Evolutionary conservation across 345 rosid genomes (phyloP).

Genomic region (Syzygium aqueum): DNA sequence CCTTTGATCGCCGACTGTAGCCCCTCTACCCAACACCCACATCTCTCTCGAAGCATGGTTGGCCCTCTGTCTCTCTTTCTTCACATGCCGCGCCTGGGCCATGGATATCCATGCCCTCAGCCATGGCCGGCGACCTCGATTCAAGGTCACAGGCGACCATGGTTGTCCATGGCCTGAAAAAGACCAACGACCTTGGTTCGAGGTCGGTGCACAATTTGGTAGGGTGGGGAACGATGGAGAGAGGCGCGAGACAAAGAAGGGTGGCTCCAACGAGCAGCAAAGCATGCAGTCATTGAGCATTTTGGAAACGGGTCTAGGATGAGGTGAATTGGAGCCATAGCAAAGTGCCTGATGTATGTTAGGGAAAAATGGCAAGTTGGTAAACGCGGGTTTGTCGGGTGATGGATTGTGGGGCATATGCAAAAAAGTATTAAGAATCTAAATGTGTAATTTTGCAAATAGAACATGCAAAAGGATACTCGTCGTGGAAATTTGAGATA

Average conservation of each 20-base stretch:
- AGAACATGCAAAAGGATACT: not conserved
- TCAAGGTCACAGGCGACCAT: not conserved
- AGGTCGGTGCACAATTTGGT: not conserved
- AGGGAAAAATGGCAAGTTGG: not conserved
- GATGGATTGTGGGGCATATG: not conserved
- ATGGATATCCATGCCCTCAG: not conserved
- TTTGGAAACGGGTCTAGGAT: not conserved
- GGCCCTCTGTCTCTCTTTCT: too few species aligned
- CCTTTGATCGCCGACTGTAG: too few species aligned
- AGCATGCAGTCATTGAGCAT: not conserved
- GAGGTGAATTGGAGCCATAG: not conserved
- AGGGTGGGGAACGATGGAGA: too few species aligned
- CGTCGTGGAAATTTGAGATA: not conserved
- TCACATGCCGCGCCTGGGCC: not conserved
- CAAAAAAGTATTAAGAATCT: too few species aligned
- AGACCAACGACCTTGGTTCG: not conserved
- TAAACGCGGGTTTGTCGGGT: not conserved
- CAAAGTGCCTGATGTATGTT: not conserved
- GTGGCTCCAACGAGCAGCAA: too few species aligned
- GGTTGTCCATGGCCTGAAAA: not conserved
- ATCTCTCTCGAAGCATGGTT: too few species aligned
- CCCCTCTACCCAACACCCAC: too few species aligned
- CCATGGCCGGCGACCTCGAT: not conserved
- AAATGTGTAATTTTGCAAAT: not conserved
- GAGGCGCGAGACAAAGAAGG: too few species aligned